These are phyloP conservation scores for Podospora anserina DNA, from an alignment of 495 filamentous ascomycete species.

Conservation along the genomic window DNA sequence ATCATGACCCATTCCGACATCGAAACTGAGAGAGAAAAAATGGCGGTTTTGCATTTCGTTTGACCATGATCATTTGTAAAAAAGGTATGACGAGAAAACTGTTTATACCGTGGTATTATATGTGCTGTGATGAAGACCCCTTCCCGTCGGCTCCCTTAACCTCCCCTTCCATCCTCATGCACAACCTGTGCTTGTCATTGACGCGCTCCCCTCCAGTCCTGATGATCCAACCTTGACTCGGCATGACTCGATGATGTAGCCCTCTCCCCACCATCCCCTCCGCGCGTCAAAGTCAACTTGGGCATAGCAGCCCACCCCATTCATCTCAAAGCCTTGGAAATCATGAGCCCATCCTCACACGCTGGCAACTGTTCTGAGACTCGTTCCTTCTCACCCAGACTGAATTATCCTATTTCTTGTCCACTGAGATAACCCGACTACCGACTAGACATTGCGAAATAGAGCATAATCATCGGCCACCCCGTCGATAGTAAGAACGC, in stretches of 20 bases:
- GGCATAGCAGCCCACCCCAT: not conserved
- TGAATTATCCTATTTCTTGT: too few species aligned
- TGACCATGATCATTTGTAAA: not conserved
- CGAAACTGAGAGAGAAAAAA: not conserved
- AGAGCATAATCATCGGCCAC: constrained; percentile 34
- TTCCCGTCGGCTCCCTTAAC: not conserved
- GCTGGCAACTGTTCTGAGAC: not conserved
- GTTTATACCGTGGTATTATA: constrained; percentile 15
- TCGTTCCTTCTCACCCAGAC: not conserved
- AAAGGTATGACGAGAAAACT: not conserved
- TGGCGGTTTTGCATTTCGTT: not conserved
- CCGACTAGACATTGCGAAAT: constrained; percentile 19
- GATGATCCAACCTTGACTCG: not conserved
- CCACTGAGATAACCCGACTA: not conserved
- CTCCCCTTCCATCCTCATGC: not conserved
- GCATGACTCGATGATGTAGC: not conserved
- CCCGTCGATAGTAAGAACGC: constrained; percentile 30
- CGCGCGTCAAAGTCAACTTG: not conserved
- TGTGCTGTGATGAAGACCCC: constrained; percentile 7
- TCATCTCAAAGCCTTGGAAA: not conserved
- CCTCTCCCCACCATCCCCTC: not conserved
- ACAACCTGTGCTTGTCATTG: not conserved
- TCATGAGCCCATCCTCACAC: not conserved
- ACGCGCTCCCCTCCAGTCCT: not conserved
- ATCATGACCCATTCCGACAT: not conserved